Conservation (phyloP, 768 basidiomycete species). For the Leucosporidium creatinivorum region DNA sequence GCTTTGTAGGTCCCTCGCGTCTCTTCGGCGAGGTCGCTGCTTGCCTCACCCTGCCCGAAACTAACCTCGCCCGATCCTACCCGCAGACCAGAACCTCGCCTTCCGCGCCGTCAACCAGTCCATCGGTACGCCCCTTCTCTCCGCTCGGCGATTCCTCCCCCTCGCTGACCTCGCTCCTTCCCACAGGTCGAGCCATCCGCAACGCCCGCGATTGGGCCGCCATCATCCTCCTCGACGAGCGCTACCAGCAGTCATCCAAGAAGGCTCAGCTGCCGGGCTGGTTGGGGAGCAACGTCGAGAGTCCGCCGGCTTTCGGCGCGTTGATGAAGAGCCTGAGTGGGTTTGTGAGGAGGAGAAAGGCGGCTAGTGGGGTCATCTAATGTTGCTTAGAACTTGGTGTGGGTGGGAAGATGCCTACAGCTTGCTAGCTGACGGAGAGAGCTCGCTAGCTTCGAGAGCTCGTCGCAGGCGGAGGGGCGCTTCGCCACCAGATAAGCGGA, state of each 20-base stretch:
- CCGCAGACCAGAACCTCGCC: constrained; percentile 46
- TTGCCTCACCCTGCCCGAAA: constrained; percentile 54
- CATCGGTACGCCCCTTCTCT: constrained; percentile 59
- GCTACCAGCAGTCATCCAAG: constrained; percentile 65
- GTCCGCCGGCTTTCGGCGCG: constrained; percentile 63
- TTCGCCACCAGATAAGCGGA: too few relatives aligned
- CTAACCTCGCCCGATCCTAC: background rate
- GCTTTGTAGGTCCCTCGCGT: constrained; percentile 66
- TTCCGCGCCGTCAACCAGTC: constrained; percentile 81
- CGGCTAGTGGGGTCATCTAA: background rate
- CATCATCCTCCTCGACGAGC: constrained; percentile 73
- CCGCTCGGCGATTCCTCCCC: background rate
- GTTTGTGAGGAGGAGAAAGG: constrained; percentile 44
- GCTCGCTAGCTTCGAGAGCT: too few relatives aligned
- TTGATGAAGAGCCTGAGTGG: constrained; percentile 59
- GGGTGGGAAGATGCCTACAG: too few relatives aligned
- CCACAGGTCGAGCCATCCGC: constrained; percentile 78
- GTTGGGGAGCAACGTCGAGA: constrained; percentile 61
- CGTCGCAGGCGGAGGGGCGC: too few relatives aligned
- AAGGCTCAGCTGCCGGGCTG: constrained; percentile 78
- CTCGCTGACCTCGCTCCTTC: background rate
- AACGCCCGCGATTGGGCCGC: constrained; percentile 88
- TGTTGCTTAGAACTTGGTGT: too few relatives aligned
- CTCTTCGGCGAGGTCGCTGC: background rate
- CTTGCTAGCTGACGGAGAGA: too few relatives aligned